phyloP scores from a whole-genome alignment of 495 filamentous ascomycete species.

The Aspergillus indologenus region DNA sequence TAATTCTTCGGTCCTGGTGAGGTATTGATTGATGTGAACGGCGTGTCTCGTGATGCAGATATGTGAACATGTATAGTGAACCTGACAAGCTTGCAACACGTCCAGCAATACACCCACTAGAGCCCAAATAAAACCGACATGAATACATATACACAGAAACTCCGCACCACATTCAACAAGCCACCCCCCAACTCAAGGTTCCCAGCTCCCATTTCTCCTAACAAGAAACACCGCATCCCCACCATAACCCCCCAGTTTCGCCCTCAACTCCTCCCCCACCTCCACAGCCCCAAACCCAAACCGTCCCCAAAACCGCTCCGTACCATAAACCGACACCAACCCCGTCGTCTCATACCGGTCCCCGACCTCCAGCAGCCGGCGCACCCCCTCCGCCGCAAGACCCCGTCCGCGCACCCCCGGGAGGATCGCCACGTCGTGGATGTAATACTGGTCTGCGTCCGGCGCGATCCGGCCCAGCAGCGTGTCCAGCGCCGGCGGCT shows the following conservation, averaged over 20 bases:
- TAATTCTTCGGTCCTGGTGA: neutral
- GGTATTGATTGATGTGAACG: too few species aligned
- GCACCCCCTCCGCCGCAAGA: neutral
- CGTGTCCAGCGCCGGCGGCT: conserved; percentile 2
- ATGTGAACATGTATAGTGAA: too few species aligned
- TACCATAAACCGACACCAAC: conserved; percentile 11
- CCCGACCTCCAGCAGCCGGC: neutral
- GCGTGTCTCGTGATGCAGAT: too few species aligned
- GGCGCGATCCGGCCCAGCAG: conserved; percentile 3
- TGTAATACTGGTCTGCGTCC: conserved; percentile 10
- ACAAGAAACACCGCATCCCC: conserved; percentile 6
- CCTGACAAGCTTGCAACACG: too few species aligned
- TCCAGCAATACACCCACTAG: too few species aligned
- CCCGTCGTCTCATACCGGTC: neutral
- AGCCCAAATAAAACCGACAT: too few species aligned
- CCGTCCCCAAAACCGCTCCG: conserved; percentile 7
- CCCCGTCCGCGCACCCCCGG: neutral
- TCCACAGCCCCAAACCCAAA: conserved; percentile 1
- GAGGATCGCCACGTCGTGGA: conserved; percentile 13
- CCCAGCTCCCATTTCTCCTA: neutral
- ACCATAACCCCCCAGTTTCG: conserved; percentile 10
- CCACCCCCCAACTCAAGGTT: neutral
- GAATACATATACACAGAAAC: too few species aligned
- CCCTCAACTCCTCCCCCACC: neutral
- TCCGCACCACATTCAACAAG: neutral